phyloP scores from a whole-genome alignment of 106 monocot genomes.

The Platanthera guangdongensis region DNA sequence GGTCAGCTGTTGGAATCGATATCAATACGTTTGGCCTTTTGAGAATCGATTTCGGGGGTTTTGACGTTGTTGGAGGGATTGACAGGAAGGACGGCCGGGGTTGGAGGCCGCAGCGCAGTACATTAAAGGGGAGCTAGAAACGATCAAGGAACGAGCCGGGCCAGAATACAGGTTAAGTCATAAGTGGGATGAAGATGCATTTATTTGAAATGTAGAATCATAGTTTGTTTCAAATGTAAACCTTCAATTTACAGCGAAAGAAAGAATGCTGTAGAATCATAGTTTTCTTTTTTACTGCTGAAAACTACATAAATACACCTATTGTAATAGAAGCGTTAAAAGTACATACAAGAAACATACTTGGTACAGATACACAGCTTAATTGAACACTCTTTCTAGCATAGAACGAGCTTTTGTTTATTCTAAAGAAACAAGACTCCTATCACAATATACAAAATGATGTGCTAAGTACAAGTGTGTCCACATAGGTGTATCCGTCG shows the following conservation, averaged over 20 bases:
- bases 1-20: conserved; percentile 23
- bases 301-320: background rate
- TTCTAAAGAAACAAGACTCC: too few relatives aligned
- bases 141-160: conserved; percentile 54
- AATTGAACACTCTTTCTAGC: too few relatives aligned
- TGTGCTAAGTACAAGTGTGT: too few relatives aligned
- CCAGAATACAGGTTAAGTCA: conserved; percentile 41
- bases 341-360: too few relatives aligned
- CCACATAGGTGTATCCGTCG: too few relatives aligned
- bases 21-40: background rate
- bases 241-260: background rate
- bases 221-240: background rate
- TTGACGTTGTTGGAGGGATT: background rate
- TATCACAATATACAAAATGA: too few relatives aligned
- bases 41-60: background rate
- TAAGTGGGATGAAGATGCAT: background rate
- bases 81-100: conserved; percentile 73
- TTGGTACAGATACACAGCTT: too few relatives aligned
- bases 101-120: conserved; percentile 81
- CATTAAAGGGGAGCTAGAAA: conserved; percentile 60
- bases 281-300: background rate
- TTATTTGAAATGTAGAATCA: background rate
- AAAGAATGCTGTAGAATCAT: background rate
- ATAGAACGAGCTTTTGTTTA: too few relatives aligned
- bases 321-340: too few relatives aligned